These are phyloP conservation scores for Puccinia horiana DNA, from an alignment of 1,284 basidiomycete species.

Conservation along the genomic window DNA sequence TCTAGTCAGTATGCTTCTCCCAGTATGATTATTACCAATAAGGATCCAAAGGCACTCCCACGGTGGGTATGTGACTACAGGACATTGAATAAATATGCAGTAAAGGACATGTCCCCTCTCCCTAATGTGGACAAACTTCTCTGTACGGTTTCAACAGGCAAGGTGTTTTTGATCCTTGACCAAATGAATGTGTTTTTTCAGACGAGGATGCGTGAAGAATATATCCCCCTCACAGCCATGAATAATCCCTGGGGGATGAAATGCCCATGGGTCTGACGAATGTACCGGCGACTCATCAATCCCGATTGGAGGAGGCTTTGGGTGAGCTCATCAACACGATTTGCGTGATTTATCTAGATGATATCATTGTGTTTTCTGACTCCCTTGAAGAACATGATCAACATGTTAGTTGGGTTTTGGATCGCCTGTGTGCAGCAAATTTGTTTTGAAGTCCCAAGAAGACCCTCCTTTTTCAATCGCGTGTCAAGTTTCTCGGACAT, in stretches of 20 bases:
- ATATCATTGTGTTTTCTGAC: not conserved
- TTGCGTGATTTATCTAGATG: not conserved
- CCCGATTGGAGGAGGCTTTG: not conserved
- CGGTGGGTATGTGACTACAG: slow-evolving; percentile 13
- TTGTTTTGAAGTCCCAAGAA: no score
- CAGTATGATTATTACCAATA: no score
- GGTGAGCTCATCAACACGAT: not conserved
- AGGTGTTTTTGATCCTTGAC: slow-evolving; percentile 45
- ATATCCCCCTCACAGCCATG: not conserved
- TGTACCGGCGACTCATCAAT: not conserved
- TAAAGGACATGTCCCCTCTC: no score
- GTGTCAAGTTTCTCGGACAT: no score
- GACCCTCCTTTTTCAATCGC: no score
- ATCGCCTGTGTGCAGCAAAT: no score
- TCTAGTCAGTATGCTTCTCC: no score
- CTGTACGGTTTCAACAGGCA: slow-evolving; percentile 47
- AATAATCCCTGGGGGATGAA: not conserved
- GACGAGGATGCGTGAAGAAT: not conserved
- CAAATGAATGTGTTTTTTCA: slow-evolving; percentile 2
- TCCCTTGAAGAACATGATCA: no score
- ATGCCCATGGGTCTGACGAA: not conserved
- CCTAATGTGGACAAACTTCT: no score
- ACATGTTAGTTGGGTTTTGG: no score
- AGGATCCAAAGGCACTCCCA: slow-evolving; percentile 51
- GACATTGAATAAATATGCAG: slow-evolving; percentile 15